These are phyloP conservation scores for Jatropha podagrica DNA, from an alignment of 441 rosid genomes.

Conservation along the genomic window DNA sequence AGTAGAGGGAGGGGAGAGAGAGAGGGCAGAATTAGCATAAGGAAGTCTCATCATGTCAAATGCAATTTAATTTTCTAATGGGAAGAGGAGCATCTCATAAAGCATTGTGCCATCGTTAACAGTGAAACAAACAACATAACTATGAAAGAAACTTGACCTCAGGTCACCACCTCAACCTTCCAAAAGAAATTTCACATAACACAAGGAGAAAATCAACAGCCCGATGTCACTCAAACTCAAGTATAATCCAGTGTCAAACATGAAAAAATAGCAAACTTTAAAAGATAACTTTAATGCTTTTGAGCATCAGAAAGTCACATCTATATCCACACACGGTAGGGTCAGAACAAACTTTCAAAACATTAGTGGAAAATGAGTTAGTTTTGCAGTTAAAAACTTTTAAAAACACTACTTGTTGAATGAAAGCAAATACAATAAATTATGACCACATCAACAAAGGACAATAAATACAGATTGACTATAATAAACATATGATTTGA, in stretches of 20 bases:
- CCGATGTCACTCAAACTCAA: not conserved
- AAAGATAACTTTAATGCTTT: no score
- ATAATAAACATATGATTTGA: not conserved
- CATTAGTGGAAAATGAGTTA: no score
- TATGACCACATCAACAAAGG: not conserved
- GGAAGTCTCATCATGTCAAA: not conserved
- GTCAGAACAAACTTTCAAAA: no score
- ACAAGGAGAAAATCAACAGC: not conserved
- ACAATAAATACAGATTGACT: not conserved
- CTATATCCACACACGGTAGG: no score
- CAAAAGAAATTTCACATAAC: not conserved
- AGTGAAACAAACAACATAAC: conserved; percentile 1
- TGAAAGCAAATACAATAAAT: not conserved
- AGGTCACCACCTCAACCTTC: not conserved
- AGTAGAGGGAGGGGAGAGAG: conserved; percentile 1
- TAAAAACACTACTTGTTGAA: no score
- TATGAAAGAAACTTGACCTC: not conserved
- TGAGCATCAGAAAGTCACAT: no score
- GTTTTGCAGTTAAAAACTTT: no score
- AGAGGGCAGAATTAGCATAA: not conserved
- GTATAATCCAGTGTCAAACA: not conserved
- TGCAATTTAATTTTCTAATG: not conserved
- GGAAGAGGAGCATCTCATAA: not conserved
- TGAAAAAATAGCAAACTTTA: no score
- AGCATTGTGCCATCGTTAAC: not conserved